Evolutionary conservation across 2,329 filamentous ascomycete species (phyloP).

Genomic region (Cordyceps javanica): DNA sequence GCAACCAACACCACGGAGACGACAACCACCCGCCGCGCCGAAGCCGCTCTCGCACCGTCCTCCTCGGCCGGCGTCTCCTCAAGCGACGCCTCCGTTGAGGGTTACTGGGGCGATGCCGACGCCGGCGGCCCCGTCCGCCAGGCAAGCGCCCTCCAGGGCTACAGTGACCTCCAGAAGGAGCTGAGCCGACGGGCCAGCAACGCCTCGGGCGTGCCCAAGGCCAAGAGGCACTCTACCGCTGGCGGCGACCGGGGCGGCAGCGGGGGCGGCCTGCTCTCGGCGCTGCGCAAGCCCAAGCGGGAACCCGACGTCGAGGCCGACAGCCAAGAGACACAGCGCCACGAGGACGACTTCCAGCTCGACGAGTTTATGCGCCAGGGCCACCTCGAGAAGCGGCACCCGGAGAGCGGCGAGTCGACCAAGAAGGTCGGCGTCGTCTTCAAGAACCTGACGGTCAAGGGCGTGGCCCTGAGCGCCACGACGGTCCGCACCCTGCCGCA

Average conservation of each 20-base stretch:
- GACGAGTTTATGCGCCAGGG: conserved; percentile 66
- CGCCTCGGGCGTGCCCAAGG: conserved; percentile 6
- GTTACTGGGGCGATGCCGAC: conserved; percentile 22
- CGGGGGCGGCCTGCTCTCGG: background rate
- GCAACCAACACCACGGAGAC: background rate
- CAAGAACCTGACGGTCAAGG: conserved; percentile 70
- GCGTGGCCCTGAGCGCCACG: conserved; percentile 57
- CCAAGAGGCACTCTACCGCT: background rate
- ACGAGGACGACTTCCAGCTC: conserved; percentile 60
- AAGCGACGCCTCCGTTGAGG: conserved; percentile 14
- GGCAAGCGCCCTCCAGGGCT: conserved; percentile 16
- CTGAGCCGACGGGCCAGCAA: conserved; percentile 17
- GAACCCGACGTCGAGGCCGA: conserved; percentile 11
- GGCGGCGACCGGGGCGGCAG: too few species aligned
- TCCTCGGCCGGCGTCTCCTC: conserved; percentile 4
- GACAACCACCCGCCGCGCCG: background rate
- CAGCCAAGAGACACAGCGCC: conserved; percentile 21
- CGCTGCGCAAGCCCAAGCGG: conserved; percentile 3
- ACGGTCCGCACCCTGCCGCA: conserved; percentile 69
- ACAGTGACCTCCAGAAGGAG: conserved; percentile 19
- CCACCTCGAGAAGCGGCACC: conserved; percentile 65
- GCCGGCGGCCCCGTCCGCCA: conserved; percentile 18
- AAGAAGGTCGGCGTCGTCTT: conserved; percentile 76
- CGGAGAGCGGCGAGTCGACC: conserved; percentile 52
- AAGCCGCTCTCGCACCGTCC: background rate